These are phyloP conservation scores for Apiospora phragmitis DNA, from an alignment of 2,329 filamentous ascomycete genomes.

Conservation along the genomic window DNA sequence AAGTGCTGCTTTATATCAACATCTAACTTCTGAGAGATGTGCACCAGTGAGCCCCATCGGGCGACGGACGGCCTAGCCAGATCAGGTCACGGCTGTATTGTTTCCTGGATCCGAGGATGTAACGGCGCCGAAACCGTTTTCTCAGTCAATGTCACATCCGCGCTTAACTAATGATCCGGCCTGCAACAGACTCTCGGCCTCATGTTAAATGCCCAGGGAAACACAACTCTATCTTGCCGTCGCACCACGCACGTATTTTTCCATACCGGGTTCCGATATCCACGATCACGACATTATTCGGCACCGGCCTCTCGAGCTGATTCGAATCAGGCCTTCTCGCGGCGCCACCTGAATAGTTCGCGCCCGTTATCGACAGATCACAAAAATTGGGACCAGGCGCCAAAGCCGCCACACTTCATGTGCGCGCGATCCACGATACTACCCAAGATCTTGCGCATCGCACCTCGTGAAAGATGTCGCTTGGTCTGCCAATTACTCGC, in stretches of 20 bases:
- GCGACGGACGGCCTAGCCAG: background rate
- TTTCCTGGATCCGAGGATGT: conserved; percentile 14
- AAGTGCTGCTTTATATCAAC: background rate
- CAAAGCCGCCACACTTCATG: background rate
- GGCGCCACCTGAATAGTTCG: background rate
- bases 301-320: background rate
- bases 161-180: conserved; percentile 8
- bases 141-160: conserved; percentile 4
- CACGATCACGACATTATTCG: background rate
- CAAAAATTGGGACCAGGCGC: background rate
- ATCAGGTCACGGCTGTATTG: conserved; percentile 2
- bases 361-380: background rate
- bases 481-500: background rate
- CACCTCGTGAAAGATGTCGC: background rate
- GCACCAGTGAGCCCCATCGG: background rate
- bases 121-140: conserved; percentile 15
- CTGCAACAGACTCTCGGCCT: conserved; percentile 11
- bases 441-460: background rate
- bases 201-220: conserved; percentile 1
- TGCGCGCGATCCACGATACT: background rate
- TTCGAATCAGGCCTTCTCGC: background rate
- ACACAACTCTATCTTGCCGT: background rate
- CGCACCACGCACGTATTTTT: background rate
- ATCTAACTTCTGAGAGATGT: background rate
- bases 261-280: background rate